Conservation (phyloP, 2,329 filamentous ascomycete genomes). For the Phaeosphaeriaceae sp. region DNA sequence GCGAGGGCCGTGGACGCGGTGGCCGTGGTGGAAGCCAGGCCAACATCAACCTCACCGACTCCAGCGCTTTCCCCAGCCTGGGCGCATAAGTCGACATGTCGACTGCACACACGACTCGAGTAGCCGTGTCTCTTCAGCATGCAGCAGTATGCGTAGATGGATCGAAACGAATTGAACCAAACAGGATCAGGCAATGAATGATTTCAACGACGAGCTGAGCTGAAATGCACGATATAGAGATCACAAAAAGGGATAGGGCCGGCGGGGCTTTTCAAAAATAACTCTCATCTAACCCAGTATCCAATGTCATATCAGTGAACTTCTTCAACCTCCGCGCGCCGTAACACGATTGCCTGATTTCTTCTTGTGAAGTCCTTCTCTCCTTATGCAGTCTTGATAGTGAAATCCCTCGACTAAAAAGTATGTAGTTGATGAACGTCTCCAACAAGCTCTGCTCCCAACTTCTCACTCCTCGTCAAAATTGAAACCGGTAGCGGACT, state of each 20-base stretch:
- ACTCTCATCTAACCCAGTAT: conserved; percentile 22
- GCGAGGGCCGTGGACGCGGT: conserved; percentile 58
- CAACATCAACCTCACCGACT: conserved; percentile 58
- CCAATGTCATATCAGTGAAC: conserved; percentile 10
- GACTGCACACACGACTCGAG: conserved; percentile 19
- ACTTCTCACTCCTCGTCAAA: no score
- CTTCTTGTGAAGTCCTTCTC: no score
- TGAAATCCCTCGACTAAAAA: no score
- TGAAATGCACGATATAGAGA: conserved; percentile 11
- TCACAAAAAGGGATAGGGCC: conserved; percentile 4
- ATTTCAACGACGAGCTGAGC: conserved; percentile 10
- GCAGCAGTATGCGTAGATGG: conserved; percentile 2
- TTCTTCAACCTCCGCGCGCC: background rate
- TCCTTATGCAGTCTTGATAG: no score
- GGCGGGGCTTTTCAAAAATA: conserved; percentile 12
- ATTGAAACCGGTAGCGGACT: no score
- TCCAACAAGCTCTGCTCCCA: no score
- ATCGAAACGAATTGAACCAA: conserved; percentile 1
- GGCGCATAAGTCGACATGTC: conserved; percentile 50
- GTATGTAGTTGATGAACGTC: no score
- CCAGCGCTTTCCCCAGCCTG: conserved; percentile 61
- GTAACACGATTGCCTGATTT: no score
- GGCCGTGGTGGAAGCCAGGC: conserved; percentile 52
- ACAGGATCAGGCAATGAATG: conserved; percentile 1
- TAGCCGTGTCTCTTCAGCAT: conserved; percentile 4